Conservation (phyloP, 164 flowering plant genomes). For the Annona squamosa region DNA sequence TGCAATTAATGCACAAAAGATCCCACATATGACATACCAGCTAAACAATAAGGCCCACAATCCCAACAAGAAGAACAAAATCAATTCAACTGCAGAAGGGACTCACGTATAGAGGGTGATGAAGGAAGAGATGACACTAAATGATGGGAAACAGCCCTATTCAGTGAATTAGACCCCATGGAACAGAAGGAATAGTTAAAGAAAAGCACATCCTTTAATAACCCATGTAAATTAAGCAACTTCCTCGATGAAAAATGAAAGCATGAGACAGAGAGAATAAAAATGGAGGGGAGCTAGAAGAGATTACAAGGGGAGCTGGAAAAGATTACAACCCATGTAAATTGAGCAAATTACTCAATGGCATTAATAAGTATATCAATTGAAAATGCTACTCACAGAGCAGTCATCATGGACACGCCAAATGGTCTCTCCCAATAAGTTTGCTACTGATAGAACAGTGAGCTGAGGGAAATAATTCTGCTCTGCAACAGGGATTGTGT, state of each 20-base stretch:
- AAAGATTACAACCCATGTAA: conserved; percentile 4
- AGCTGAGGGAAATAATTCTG: conserved; percentile 77
- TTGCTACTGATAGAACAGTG: conserved; percentile 77
- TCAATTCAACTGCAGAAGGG: background rate
- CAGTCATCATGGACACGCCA: conserved; percentile 98
- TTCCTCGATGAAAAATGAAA: background rate
- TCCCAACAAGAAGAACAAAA: background rate
- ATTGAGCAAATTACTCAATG: conserved; percentile 2
- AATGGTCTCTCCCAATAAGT: conserved; percentile 82
- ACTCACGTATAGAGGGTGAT: background rate
- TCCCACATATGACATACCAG: background rate
- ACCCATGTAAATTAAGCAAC: background rate
- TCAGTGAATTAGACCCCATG: background rate
- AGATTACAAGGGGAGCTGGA: background rate
- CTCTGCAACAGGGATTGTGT: conserved; percentile 73
- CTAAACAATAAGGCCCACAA: background rate
- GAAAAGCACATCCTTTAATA: background rate
- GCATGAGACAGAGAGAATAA: conserved; percentile 2
- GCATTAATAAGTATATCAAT: conserved; percentile 16
- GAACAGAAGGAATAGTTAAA: background rate
- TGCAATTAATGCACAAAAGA: background rate
- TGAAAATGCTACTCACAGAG: conserved; percentile 75
- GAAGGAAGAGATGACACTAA: background rate
- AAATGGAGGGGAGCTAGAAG: background rate
- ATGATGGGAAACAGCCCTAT: background rate